Evolutionary conservation across 2,329 filamentous ascomycete genomes (phyloP).

Genomic region (Scytalidium sp.): DNA sequence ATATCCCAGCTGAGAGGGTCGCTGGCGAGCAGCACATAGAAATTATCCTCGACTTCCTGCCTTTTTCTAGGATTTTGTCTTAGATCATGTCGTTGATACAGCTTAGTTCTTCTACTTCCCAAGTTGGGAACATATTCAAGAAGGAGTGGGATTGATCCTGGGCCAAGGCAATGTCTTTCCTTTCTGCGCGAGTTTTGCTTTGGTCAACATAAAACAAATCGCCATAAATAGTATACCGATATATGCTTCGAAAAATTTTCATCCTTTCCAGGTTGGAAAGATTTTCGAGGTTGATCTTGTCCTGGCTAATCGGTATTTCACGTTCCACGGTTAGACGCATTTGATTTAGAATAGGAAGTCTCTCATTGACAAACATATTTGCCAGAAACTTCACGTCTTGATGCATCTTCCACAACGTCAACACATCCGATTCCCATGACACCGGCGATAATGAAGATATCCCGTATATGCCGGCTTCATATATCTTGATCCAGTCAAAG

Average conservation of each 20-base stretch:
- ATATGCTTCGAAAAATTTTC: constrained; percentile 4
- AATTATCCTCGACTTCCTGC: constrained; percentile 5
- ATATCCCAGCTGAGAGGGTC: constrained; percentile 1
- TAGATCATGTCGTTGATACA: constrained; percentile 5
- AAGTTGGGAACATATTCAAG: constrained; percentile 2
- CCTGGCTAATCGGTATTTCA: too few species aligned
- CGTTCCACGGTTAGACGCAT: too few species aligned
- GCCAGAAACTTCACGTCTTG: constrained; percentile 5
- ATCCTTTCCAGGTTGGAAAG: constrained; percentile 4
- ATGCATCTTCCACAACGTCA: constrained; percentile 5
- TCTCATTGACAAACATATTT: constrained; percentile 2
- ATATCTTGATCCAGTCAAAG: constrained; percentile 1
- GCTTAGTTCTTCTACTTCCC: constrained; percentile 8
- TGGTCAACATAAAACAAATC: constrained; percentile 16
- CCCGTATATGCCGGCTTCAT: background rate
- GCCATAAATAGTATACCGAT: constrained; percentile 5
- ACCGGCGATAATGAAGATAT: too few species aligned
- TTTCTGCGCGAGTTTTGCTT: too few species aligned
- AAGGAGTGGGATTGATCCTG: too few species aligned
- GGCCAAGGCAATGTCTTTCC: too few species aligned
- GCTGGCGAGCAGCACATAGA: background rate
- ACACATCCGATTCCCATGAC: background rate
- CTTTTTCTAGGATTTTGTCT: constrained; percentile 2
- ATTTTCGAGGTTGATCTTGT: constrained; percentile 1
- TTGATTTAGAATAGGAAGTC: background rate